phyloP scores from a whole-genome alignment of 2,329 filamentous ascomycete species.

The Colletotrichum sp. region DNA sequence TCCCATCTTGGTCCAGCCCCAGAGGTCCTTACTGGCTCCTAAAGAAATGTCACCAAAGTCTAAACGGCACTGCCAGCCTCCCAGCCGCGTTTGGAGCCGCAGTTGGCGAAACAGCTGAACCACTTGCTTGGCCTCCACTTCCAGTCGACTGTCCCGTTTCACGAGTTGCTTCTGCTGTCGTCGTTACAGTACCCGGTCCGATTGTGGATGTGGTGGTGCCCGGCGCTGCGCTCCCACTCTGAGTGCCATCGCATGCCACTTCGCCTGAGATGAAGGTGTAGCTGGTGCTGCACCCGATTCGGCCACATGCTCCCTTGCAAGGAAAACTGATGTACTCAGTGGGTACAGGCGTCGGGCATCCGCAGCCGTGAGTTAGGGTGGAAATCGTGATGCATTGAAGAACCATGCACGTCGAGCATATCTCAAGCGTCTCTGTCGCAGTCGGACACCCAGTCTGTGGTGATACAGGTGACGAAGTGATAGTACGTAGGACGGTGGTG shows the following conservation, averaged over 20 bases:
- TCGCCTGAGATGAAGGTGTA: conserved; percentile 20
- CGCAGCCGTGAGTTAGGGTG: conserved; percentile 36
- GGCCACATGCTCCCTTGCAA: conserved; percentile 32
- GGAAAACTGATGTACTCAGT: conserved; percentile 32
- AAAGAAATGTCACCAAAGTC: neutral
- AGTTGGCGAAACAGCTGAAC: neutral
- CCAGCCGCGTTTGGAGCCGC: conserved; percentile 9
- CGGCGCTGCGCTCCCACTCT: neutral
- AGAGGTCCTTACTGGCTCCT: neutral
- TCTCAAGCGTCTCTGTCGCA: conserved; percentile 31
- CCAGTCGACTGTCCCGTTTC: neutral
- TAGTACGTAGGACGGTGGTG: neutral
- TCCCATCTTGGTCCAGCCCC: neutral
- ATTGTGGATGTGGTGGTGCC: neutral
- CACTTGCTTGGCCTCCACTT: neutral
- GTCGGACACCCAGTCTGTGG: conserved; percentile 32
- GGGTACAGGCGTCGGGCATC: conserved; percentile 33
- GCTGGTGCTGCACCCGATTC: conserved; percentile 30
- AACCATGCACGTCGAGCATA: conserved; percentile 38
- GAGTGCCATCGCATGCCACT: neutral
- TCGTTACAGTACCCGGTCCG: neutral
- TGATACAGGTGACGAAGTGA: neutral
- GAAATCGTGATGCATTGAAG: conserved; percentile 32
- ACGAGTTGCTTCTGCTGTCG: neutral
- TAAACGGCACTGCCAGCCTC: conserved; percentile 2